Base-by-base conservation (phyloP, 306 rosid genomes). In the Rubus idaeus region DNA sequence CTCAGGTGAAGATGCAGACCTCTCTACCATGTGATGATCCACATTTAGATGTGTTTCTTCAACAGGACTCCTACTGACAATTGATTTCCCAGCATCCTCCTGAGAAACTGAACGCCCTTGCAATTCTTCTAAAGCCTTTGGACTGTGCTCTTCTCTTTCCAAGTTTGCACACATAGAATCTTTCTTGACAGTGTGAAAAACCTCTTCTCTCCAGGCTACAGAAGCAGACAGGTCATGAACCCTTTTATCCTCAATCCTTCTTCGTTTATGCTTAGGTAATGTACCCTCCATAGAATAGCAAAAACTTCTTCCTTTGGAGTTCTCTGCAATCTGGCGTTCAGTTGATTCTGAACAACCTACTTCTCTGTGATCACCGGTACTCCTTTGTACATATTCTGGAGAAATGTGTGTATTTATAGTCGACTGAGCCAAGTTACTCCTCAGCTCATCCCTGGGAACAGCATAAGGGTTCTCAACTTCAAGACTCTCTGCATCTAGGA, bases 221-320 rank as follows among this genome's bases (percentile, higher is more conserved):
- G 90, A 80, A 76, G 83, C 69, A 63, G 83, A 70, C 46, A 67
- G 77, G 62, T 53, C 72, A 52, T 74, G 71, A 75, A 58, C 63
- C 42, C 52, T 49, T 69, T 77, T 78, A 40, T 45, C 64, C 57
- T 80, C 91, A 74, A 67, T 78, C 85, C 85, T 88, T 79, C 87
- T 88, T 81, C 86, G 87, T 73, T 92, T 89, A 37, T 75, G 83
- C 75, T 75, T 86, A 83, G 86, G 74, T 64, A 68, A 67, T 16
- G 85, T 85, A 77, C 72, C 83, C 75, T 83, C 86, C 81, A 77
- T 40, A 81, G 77, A 83, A 73, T 80, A 72, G 69, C 76, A 53
- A 70, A 69, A 73, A 79, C 62, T 63, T 30, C 71, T 66, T 45
- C 79, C 77, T 2, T 26, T 55, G 61, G 82, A 79, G 58, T 72